phyloP scores from a whole-genome alignment of 2,329 filamentous ascomycete species.

The Pseudogymnoascus sp. region DNA sequence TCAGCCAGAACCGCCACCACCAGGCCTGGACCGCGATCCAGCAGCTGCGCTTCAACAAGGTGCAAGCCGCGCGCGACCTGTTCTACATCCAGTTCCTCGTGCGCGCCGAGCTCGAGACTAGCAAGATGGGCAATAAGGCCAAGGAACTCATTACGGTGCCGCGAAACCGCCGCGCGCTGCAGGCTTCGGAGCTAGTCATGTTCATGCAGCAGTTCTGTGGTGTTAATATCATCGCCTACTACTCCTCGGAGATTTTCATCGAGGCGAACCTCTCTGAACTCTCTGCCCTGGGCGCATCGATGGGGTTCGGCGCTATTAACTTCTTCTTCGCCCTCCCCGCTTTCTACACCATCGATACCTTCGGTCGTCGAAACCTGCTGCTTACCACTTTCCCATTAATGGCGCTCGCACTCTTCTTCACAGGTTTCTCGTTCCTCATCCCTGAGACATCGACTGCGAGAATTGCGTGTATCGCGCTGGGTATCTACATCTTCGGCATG shows the following conservation, averaged over 20 bases:
- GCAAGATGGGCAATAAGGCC: constrained; percentile 42
- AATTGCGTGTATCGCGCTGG: constrained; percentile 32
- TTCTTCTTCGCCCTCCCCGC: constrained; percentile 57
- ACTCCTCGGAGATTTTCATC: constrained; percentile 53
- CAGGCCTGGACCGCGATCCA: constrained; percentile 42
- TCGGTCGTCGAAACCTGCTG: constrained; percentile 56
- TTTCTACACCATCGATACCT: constrained; percentile 60
- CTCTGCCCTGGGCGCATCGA: constrained; percentile 48
- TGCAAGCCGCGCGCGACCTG: constrained; percentile 48
- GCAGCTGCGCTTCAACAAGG: constrained; percentile 40
- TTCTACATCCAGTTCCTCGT: constrained; percentile 51
- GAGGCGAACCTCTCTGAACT: constrained; percentile 44
- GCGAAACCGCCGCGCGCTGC: constrained; percentile 52
- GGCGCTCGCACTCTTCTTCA: constrained; percentile 43
- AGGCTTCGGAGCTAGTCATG: constrained; percentile 57
- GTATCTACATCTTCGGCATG: constrained; percentile 42
- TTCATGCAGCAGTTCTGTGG: constrained; percentile 55
- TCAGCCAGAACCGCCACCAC: constrained; percentile 38
- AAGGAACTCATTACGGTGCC: constrained; percentile 52
- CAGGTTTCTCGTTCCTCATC: constrained; percentile 45
- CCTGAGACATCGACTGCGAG: constrained; percentile 26
- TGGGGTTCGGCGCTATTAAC: constrained; percentile 58
- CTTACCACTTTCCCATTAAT: constrained; percentile 59
- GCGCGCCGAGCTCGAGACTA: constrained; percentile 45
- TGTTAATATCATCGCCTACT: constrained; percentile 51